These are phyloP conservation scores for Vanrija sp. DNA, from an alignment of 1,284 basidiomycete genomes.

Conservation along the genomic window DNA sequence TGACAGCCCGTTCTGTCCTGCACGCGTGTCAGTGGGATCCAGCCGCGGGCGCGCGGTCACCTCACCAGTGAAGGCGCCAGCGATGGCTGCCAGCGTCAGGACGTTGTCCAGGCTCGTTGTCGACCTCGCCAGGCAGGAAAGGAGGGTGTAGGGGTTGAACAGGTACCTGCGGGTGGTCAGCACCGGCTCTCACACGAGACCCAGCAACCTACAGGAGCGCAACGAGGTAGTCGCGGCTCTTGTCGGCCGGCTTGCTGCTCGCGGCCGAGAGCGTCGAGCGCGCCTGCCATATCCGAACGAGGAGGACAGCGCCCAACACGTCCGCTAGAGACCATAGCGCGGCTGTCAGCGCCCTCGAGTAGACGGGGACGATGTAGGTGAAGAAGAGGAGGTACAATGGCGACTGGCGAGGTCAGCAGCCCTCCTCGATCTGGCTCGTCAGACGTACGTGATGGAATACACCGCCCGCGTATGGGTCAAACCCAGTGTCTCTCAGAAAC, in stretches of 20 bases:
- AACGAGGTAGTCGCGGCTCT: constrained; percentile 36
- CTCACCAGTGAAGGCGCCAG: constrained; percentile 66
- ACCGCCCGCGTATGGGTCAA: constrained; percentile 81
- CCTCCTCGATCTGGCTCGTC: not conserved
- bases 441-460: constrained; percentile 71
- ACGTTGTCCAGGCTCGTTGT: constrained; percentile 75
- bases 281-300: constrained; percentile 39
- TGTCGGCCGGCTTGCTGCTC: too few species aligned
- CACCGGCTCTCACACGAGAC: not conserved
- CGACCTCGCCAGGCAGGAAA: constrained; percentile 73
- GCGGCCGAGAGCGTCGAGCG: not conserved
- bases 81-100: constrained; percentile 63
- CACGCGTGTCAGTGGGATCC: not conserved
- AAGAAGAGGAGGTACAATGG: constrained; percentile 75
- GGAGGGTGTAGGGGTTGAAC: constrained; percentile 79
- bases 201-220: constrained; percentile 58
- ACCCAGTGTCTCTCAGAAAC: constrained; percentile 64
- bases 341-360: constrained; percentile 53
- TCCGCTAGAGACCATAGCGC: constrained; percentile 70
- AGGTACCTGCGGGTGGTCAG: constrained; percentile 60
- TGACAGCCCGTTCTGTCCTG: constrained; percentile 58
- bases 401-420: constrained; percentile 56
- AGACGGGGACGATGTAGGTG: constrained; percentile 58
- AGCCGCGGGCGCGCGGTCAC: not conserved
- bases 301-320: constrained; percentile 60